Evolutionary conservation across 306 rosid species (phyloP).

Genomic region (Lupinus albus): DNA sequence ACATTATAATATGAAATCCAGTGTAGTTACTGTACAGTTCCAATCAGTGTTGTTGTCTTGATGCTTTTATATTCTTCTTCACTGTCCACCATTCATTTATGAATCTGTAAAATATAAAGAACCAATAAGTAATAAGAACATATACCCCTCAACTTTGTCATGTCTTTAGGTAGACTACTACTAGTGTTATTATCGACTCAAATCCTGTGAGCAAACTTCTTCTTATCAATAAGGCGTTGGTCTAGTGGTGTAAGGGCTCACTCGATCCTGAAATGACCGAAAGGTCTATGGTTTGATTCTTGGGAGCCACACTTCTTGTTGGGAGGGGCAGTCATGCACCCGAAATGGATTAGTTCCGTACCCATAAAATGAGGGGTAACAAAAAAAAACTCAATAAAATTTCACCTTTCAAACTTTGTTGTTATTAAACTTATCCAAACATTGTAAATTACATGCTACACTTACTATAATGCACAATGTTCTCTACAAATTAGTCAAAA

Average conservation of each 20-base stretch:
- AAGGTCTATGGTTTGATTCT: no score
- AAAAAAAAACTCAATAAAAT: slow-evolving; percentile 20
- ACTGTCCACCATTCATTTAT: slow-evolving; percentile 4
- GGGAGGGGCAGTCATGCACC: no score
- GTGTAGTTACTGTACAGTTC: slow-evolving; percentile 55
- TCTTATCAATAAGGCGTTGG: no score
- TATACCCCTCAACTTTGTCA: no score
- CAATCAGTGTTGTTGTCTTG: slow-evolving; percentile 35
- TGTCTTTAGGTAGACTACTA: no score
- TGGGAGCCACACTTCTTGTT: no score
- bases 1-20: slow-evolving; percentile 26
- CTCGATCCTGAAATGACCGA: no score
- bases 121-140: neutral
- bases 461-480: slow-evolving; percentile 15
- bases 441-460: slow-evolving; percentile 9
- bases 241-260: no score
- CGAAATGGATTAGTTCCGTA: no score
- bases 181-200: neutral
- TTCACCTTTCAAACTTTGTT: neutral
- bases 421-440: slow-evolving; percentile 3
- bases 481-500: slow-evolving; percentile 9
- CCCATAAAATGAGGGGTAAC: no score
- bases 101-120: slow-evolving; percentile 44
- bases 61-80: slow-evolving; percentile 30
- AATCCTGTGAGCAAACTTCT: no score